Evolutionary conservation across 805 yeast species (phyloP), one percentile per base, ranked within the genome.

Genomic region (Monosporozyma solicola): DNA sequence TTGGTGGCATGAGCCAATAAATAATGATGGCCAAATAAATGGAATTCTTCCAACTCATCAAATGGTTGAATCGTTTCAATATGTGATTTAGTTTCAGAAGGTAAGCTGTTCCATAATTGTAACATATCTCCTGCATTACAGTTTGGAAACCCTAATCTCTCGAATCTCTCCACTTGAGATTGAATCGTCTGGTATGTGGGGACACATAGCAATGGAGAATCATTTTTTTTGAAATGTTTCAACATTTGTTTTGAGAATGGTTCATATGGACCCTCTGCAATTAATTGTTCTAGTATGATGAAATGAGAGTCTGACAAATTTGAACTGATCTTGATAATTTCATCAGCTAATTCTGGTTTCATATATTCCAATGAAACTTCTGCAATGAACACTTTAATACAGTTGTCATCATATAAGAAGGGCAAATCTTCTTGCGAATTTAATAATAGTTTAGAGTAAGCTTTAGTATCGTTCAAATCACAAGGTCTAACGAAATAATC

Each of bases 11-110:
- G 90, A 2, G 83, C 72, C 41, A 84, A 72, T 39, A 82, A 72
- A 61, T 87, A 87, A 64, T 87, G 94, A 60, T 85, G 92, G 53
- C 87, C 80, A 61, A 85, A 87, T 13, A 84, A 62, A 31, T 82
- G 75, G 57, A 87, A 86, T 66, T 87, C 95, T 68, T 87, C 95
- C 80, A 87, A 79, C 68, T 87, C 95, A 65, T 87, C 95, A 66
- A 87, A 87, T 3, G 79, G 78, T 63, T 87, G 95, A 22, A 85
- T 73, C 0, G 61, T 48, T 16, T 72, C 72, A 8, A 87, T 74
- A 43, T 67, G 64, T 0, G 52, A 46, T 58, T 77, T 79, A 5
- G 69, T 61, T 0, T 69, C 71, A 2, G 56, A 56, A 4, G 73
- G 64, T 1, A 83, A 69, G 22, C 75, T 64, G 8, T 69, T 61